These are phyloP conservation scores for Solanum pinnatisectum DNA, from an alignment of 257 asterid species.

Conservation along the genomic window DNA sequence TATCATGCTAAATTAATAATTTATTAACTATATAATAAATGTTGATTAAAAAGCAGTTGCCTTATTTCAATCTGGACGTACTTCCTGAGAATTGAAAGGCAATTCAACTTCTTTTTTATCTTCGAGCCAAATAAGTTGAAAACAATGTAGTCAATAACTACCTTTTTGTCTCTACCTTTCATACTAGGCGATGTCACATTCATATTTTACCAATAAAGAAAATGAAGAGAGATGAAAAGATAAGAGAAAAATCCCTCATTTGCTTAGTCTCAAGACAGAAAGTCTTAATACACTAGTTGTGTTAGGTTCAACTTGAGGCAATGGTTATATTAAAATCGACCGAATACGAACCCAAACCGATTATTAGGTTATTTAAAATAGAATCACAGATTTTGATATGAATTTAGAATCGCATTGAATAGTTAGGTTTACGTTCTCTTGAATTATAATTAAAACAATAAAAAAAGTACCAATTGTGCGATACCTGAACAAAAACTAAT, in stretches of 20 bases:
- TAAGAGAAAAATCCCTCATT: not conserved
- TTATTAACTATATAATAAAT: not conserved
- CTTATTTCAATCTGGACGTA: not conserved
- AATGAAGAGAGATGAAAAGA: not conserved
- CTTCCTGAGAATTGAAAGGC: not conserved
- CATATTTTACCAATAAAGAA: not conserved
- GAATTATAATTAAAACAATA: too few species aligned
- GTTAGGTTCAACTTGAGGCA: not conserved
- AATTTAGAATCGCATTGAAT: not conserved
- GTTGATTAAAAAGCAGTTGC: not conserved
- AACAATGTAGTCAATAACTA: not conserved
- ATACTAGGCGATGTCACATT: not conserved
- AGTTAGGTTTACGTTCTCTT: not conserved
- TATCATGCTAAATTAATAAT: not conserved
- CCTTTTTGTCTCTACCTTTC: not conserved
- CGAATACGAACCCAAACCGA: not conserved
- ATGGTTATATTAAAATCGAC: not conserved
- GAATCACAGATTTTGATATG: not conserved
- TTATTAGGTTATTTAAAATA: too few species aligned
- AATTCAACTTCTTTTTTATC: not conserved
- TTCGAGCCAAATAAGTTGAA: not conserved
- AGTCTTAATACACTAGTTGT: not conserved
- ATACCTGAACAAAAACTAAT: not conserved
- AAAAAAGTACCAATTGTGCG: not conserved
- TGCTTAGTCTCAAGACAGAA: not conserved